phyloP scores from a whole-genome alignment of 768 basidiomycete genomes.

The Boletus subcaerulescens region DNA sequence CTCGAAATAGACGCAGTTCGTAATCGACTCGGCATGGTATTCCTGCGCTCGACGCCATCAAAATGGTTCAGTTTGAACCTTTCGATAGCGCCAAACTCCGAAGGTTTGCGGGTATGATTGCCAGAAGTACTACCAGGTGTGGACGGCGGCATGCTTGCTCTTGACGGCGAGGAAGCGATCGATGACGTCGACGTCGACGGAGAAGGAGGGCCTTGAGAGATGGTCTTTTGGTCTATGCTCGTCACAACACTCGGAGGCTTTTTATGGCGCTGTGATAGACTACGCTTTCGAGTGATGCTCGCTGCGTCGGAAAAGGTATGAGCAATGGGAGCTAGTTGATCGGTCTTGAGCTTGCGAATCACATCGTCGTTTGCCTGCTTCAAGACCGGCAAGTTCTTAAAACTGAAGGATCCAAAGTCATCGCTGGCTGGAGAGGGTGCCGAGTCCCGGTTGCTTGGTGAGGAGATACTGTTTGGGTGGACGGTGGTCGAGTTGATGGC shows the following conservation, averaged over 20 bases:
- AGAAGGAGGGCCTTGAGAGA: conserved; percentile 79
- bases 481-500: conserved; percentile 22
- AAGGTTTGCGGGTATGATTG: conserved; percentile 76
- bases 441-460: conserved; percentile 39
- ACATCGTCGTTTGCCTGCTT: conserved; percentile 99
- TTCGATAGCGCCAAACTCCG: conserved; percentile 85
- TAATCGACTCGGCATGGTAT: conserved; percentile 83
- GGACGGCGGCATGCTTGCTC: conserved; percentile 66
- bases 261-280: conserved; percentile 77
- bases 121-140: conserved; percentile 61
- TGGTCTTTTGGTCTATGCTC: conserved; percentile 57
- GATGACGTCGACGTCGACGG: conserved; percentile 91
- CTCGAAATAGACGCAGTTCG: conserved; percentile 86
- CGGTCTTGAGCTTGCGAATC: conserved; percentile 91
- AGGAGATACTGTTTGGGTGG: conserved; percentile 17
- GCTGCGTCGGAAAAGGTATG: conserved; percentile 69
- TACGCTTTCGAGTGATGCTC: conserved; percentile 61
- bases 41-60: conserved; percentile 73
- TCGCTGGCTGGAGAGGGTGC: conserved; percentile 63
- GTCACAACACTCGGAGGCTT: conserved; percentile 80
- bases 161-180: conserved; percentile 84
- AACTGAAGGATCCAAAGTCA: conserved; percentile 97
- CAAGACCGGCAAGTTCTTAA: conserved; percentile 93
- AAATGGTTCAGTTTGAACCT: conserved; percentile 83
- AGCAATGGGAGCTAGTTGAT: conserved; percentile 76